These are phyloP conservation scores for Allium cepa DNA, from an alignment of 106 monocot species.

Conservation along the genomic window DNA sequence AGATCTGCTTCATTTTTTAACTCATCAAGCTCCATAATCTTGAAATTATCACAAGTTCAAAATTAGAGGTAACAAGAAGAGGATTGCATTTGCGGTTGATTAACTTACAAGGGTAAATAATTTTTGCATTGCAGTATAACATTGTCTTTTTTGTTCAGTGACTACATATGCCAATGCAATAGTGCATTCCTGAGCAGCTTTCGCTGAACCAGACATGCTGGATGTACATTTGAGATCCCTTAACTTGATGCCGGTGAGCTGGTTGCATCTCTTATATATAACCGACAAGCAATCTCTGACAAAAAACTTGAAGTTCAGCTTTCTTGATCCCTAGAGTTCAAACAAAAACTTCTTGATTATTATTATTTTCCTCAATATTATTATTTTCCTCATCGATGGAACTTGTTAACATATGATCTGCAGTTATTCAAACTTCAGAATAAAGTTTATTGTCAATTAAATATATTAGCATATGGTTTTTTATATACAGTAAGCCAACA, in stretches of 20 bases:
- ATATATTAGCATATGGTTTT: no score
- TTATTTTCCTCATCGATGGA: no score
- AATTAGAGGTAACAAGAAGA: conserved; percentile 4
- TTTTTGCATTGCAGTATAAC: conserved; percentile 34
- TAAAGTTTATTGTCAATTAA: no score
- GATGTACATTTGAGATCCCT: conserved; percentile 17
- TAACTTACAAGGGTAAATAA: conserved; percentile 57
- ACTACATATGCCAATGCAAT: conserved; percentile 30
- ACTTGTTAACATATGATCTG: no score
- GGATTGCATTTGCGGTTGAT: background rate
- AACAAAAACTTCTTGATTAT: no score
- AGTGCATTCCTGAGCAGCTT: conserved; percentile 21
- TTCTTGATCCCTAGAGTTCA: conserved; percentile 29
- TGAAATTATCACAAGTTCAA: conserved; percentile 4
- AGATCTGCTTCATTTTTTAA: conserved; percentile 62
- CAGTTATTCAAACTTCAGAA: no score
- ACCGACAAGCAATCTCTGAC: conserved; percentile 57
- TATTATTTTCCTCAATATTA: no score
- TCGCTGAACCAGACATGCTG: conserved; percentile 12
- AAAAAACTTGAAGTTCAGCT: conserved; percentile 52
- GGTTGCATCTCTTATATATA: conserved; percentile 24
- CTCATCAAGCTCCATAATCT: conserved; percentile 79
- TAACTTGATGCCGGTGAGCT: conserved; percentile 7
- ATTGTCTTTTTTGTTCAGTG: conserved; percentile 29
- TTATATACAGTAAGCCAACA: no score